Base-by-base conservation (phyloP, 1,139 yeast species). In the Candida smagusa region DNA sequence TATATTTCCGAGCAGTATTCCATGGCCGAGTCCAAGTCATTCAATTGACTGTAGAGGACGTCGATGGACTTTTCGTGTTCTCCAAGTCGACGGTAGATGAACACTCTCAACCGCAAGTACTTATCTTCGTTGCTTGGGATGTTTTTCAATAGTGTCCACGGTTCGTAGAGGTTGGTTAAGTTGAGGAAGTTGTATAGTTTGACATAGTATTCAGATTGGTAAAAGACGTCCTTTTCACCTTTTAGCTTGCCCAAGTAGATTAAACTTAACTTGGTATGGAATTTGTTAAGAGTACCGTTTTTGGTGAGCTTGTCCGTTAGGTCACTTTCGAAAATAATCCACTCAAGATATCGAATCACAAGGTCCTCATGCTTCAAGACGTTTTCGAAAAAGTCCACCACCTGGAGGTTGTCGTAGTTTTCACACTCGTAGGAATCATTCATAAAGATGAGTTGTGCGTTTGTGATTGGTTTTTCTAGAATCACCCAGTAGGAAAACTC, bases 41-140 rank as follows among this genome's bases (percentile, higher is more conserved):
- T 62, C 34, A 88, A 59, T 30, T 81, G 79, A 40, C 73, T 71
- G 39, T 77, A 79, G 32, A 81, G 68, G 2, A 87, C 76, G 43
- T 77, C 77, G 22, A 92, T 65, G 0, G 90, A 82, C 35, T 78
- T 74, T 9, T 72, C 72, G 51, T 87, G 88, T 40, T 78, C 79
- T 1, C 79, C 82, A 32, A 84, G 57, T 44, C 77, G 70, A 30
- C 74, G 72, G 40, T 83, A 69, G 2, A 90, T 74, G 35, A 77
- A 71, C 0, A 87, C 78, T 30, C 79, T 72, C 34, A 85, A 60
- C 23, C 71, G 42, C 5, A 70, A 52, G 40, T 58, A 67, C 26
- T 52, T 54, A 30, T 61, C 65, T 29, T 65, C 63, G 9, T 58
- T 58, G 2, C 64, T 60, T 0, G 75, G 74, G 9, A 71, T 61